phyloP scores from a whole-genome alignment of 2,329 filamentous ascomycete genomes.

The Thermoascus crustaceus region DNA sequence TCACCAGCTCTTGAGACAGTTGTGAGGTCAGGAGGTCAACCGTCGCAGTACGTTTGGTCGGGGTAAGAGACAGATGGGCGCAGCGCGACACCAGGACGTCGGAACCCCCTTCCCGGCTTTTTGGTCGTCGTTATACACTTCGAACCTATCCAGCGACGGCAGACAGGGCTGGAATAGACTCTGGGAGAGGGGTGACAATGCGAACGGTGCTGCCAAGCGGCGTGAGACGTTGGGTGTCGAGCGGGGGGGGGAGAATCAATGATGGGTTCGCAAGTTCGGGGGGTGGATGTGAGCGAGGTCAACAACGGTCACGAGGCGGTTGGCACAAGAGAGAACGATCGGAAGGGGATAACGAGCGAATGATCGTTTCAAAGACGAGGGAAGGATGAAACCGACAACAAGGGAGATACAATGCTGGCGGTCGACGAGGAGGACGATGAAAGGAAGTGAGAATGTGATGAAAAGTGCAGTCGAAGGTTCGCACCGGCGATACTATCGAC shows the following conservation, averaged over 20 bases:
- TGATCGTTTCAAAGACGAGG: too few relatives aligned
- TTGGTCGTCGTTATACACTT: not conserved
- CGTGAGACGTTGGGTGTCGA: conserved; percentile 14
- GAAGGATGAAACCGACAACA: too few relatives aligned
- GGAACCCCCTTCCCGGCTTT: too few relatives aligned
- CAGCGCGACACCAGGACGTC: too few relatives aligned
- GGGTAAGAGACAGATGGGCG: not conserved
- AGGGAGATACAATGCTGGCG: too few relatives aligned
- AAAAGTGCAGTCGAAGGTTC: too few relatives aligned
- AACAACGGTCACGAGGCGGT: not conserved
- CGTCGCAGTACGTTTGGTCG: conserved; percentile 3
- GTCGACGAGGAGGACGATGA: too few relatives aligned
- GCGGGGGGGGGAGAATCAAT: conserved; percentile 8
- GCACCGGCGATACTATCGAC: too few relatives aligned
- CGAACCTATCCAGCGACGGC: not conserved
- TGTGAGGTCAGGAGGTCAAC: conserved; percentile 10
- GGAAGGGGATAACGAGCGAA: too few relatives aligned
- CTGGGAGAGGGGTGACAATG: not conserved
- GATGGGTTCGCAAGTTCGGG: not conserved
- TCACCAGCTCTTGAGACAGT: conserved; percentile 4
- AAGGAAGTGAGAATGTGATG: too few relatives aligned
- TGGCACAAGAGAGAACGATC: too few relatives aligned
- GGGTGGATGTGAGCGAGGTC: not conserved
- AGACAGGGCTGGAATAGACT: not conserved
- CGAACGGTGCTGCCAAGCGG: conserved; percentile 2